Percentiles rank a stretch among this genome's conserved stretches.
phyloP scores from a whole-genome alignment of 2,329 filamentous ascomycete species.

The Delphinella strobiligena region DNA sequence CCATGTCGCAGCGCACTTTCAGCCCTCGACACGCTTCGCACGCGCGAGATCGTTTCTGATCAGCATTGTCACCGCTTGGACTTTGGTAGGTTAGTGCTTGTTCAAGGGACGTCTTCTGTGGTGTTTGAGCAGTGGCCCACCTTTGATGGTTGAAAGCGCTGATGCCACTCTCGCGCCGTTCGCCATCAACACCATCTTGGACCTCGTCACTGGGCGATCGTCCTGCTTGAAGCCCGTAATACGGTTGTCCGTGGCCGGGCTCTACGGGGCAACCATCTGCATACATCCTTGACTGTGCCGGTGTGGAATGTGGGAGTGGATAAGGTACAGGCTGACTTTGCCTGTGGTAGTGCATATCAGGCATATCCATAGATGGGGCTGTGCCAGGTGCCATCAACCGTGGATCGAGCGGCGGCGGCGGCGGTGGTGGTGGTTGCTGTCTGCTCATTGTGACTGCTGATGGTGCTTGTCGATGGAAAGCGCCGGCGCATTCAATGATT shows the following conservation, averaged over 20 bases:
- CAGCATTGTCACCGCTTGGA: slow-evolving; percentile 9
- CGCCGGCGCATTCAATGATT: not conserved
- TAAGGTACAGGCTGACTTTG: not conserved
- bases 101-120: too few species aligned
- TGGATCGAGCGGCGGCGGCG: not conserved
- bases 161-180: slow-evolving; percentile 3
- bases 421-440: not conserved
- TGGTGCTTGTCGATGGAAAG: not conserved
- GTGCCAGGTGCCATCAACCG: not conserved
- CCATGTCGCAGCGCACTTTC: slow-evolving; percentile 70
- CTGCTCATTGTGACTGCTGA: not conserved
- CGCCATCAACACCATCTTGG: not conserved
- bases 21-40: slow-evolving; percentile 36
- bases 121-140: not conserved
- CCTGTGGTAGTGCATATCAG: not conserved
- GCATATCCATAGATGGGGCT: not conserved
- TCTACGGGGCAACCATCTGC: not conserved
- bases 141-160: not conserved
- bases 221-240: slow-evolving; percentile 5
- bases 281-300: not conserved
- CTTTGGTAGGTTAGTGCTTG: not conserved
- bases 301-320: not conserved
- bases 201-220: slow-evolving; percentile 6
- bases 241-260: slow-evolving; percentile 4
- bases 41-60: slow-evolving; percentile 34